Base-by-base conservation (phyloP, 768 basidiomycete species). In the Hebeloma cylindrosporum region DNA sequence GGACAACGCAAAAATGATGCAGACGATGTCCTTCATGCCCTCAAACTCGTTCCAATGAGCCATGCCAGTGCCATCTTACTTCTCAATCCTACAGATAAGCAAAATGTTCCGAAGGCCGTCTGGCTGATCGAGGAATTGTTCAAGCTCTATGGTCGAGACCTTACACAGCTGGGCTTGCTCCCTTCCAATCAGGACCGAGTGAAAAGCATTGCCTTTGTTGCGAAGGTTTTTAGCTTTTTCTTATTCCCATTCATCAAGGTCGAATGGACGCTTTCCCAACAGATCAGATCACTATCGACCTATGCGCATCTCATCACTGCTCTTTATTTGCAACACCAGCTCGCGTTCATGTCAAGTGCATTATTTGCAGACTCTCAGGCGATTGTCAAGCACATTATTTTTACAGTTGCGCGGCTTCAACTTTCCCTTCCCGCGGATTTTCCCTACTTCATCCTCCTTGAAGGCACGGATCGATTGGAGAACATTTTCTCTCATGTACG, bases 381-480 rank as follows among this genome's bases (percentile, higher is more conserved):
- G 3, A 65, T 68, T 58, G 58, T 69, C 18, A 71, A 68, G 52
- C 65, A 60, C 51, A 60, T 53, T 0, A 60, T 52, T 21, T 68
- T 65, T 35, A 66, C 58, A 17, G 52, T 61, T 2, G 67, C 60
- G 0, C 67, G 66, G 13, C 39, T 57, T 7, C 60, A 69, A 34
- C 22, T 48, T 2, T 38, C 60, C 17, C 45, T 59, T 17, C 50
- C 57, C n/a, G n/a, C n/a, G 0, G 33, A 57, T n/a, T 44, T 53
- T 2, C 7, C 40, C 14, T 69, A 64, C 45, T 62, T 50, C 28
- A 40, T 69, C 3, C 45, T 64, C 2, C 47, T 65, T 0, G 54
- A 67, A 14, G 68, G 68, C 0, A 67, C 66, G 0, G 63, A 70
- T 49, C 60, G 65, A 0, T 45, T 68, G 0, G 67, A 69, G 32